Base-by-base conservation (phyloP, 768 basidiomycete species). In the Podaxis sp. region DNA sequence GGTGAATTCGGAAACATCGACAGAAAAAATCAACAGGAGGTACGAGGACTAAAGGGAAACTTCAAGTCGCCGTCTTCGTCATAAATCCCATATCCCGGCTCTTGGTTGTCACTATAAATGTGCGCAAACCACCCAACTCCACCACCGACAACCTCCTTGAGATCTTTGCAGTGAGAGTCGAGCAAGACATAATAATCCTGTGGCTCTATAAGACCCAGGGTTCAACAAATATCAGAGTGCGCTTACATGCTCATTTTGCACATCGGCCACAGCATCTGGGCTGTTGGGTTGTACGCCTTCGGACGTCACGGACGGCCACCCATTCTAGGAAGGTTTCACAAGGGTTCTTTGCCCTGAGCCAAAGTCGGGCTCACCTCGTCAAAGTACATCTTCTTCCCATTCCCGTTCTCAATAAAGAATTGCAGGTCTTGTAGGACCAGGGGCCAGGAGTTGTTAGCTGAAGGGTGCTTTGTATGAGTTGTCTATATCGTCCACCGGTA, bases 41-140 rank as follows among this genome's bases (percentile, higher is more conserved):
- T 86, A 38, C 77, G 75, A 3, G 85, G 83, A 14, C 70, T 70
- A 70, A 86, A 85, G 3, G 72, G 66, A 60, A 86, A 84, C 69
- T 87, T 86, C 59, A 73, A 50, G 13, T 68, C 62, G 4, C 79
- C 78, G 7, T 68, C 65, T 1, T 21, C 52, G 51, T 79, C 65
- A 65, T 84, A 84, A 37, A 86, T 78, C 2, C 86, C 86, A 65
- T 87, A 87, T 1, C 85, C 86, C 1, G 83, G 82, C 54, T 73
- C 72, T 64, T 79, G 75, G 51, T 72, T 62, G 67, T 86, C 86
- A 7, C 77, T 78, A 63, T 86, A 87, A 53, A 87, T 81, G 66
- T 88, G 86, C 16, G 83, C 83, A 65, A 88, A 88, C 86, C 86
- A 88, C 2, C 85, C 84, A 16, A 87, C 69, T 40, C 84, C 84